Percentiles rank a stretch among this genome's conserved stretches.
These are phyloP conservation scores for Citrus inodora DNA, from an alignment of 345 rosid species.

Conservation along the genomic window DNA sequence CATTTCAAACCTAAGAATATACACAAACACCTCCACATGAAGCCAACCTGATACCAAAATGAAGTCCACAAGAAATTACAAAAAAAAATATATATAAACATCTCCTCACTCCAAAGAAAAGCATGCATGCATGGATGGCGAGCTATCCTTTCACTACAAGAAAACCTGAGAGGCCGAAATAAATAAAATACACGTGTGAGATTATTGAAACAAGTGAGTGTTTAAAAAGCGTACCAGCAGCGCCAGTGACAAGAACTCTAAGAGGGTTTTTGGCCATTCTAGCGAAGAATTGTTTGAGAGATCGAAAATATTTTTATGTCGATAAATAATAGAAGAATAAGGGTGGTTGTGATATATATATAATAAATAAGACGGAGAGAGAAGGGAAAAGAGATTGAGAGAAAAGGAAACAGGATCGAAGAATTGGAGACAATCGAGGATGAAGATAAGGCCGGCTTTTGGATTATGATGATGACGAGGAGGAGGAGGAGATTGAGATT, in stretches of 20 bases:
- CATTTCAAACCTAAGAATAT: constrained; percentile 10
- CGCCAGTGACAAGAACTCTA: constrained; percentile 32
- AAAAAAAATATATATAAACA: background rate
- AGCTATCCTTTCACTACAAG: background rate
- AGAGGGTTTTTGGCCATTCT: constrained; percentile 22
- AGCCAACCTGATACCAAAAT: constrained; percentile 27
- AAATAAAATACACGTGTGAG: too few species aligned
- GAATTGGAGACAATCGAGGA: constrained; percentile 16
- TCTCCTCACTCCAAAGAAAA: constrained; percentile 25
- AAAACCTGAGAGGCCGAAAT: background rate
- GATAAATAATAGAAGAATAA: background rate
- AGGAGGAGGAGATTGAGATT: too few species aligned
- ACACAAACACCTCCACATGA: background rate
- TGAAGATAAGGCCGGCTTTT: background rate
- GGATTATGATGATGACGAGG: background rate
- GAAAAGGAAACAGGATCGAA: constrained; percentile 13
- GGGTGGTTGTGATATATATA: background rate
- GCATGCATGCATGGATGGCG: constrained; percentile 1
- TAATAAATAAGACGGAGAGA: background rate
- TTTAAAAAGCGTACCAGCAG: constrained; percentile 21
- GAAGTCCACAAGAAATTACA: constrained; percentile 9
- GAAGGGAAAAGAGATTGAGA: constrained; percentile 9
- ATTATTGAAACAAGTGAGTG: background rate
- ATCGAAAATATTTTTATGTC: background rate
- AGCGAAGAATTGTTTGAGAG: background rate